Conservation (phyloP, 352 stramenopile species). For the Globisporangium cederbergense region DNA sequence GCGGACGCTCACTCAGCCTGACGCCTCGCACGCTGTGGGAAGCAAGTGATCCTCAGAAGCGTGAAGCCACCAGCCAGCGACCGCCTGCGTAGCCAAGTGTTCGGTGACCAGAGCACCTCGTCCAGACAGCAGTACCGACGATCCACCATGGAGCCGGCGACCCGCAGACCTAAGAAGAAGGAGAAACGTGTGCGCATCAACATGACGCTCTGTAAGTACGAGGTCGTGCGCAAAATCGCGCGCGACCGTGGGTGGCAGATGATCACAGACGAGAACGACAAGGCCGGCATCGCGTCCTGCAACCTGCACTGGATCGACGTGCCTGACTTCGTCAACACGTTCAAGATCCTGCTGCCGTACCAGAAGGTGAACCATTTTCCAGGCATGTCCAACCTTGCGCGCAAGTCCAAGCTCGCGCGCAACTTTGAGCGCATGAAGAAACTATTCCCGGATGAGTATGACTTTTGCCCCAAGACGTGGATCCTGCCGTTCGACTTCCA, state of each 20-base stretch:
- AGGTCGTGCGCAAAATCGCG: constrained; percentile 79
- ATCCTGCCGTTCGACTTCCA: constrained; percentile 94
- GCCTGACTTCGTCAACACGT: constrained; percentile 87
- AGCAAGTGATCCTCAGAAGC: neutral
- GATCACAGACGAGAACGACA: constrained; percentile 72
- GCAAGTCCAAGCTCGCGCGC: constrained; percentile 93
- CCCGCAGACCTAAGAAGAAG: constrained; percentile 22
- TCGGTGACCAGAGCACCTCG: neutral
- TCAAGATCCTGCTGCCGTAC: constrained; percentile 88
- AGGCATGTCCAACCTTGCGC: constrained; percentile 93
- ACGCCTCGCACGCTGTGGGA: neutral
- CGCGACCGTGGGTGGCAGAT: constrained; percentile 73
- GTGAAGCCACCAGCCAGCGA: neutral
- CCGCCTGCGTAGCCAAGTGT: neutral
- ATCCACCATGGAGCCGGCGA: neutral
- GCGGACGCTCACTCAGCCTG: too few species aligned
- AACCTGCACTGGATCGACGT: constrained; percentile 96
- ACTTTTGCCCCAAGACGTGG: constrained; percentile 95
- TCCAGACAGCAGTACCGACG: neutral
- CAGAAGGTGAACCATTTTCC: constrained; percentile 96
- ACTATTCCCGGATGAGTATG: constrained; percentile 90
- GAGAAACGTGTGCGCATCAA: constrained; percentile 66
- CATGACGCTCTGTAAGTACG: constrained; percentile 72
- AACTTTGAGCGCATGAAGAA: constrained; percentile 96
- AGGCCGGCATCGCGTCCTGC: constrained; percentile 58